phyloP scores from a whole-genome alignment of 371 early-diverging fungal species.

The Choanephora cucurbitarum region DNA sequence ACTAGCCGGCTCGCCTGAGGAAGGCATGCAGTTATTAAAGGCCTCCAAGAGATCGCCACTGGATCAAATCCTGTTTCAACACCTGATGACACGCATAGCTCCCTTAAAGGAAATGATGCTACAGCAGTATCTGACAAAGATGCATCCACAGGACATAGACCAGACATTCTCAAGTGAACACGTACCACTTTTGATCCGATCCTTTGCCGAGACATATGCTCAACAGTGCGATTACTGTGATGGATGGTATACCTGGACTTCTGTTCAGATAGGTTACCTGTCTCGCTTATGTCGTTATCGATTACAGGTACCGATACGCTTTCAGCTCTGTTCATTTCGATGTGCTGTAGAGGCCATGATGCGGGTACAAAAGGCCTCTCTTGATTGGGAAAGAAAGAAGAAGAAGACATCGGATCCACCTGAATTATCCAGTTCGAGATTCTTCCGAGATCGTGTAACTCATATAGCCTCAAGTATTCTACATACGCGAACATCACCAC shows the following conservation, averaged over 20 bases:
- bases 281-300: conserved; percentile 32
- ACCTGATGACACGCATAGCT: too few relatives aligned
- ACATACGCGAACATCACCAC: neutral
- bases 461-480: conserved; percentile 3
- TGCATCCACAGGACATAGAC: neutral
- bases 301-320: conserved; percentile 33
- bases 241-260: conserved; percentile 28
- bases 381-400: conserved; percentile 20
- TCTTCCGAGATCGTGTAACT: neutral
- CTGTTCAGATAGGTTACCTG: conserved; percentile 32
- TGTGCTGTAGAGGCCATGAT: conserved; percentile 25
- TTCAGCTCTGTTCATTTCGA: conserved; percentile 29
- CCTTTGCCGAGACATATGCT: conserved; percentile 1
- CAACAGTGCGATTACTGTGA: conserved; percentile 40
- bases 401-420: too few relatives aligned
- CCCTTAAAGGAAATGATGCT: too few relatives aligned
- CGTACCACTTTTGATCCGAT: conserved; percentile 9
- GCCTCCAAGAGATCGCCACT: too few relatives aligned
- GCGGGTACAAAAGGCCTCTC: conserved; percentile 14
- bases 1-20: too few relatives aligned
- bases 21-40: too few relatives aligned
- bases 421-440: too few relatives aligned
- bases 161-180: neutral
- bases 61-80: too few relatives aligned
- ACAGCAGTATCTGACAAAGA: too few relatives aligned